phyloP scores from a whole-genome alignment of 148 eudicot genomes.

The Cornus suecica region DNA sequence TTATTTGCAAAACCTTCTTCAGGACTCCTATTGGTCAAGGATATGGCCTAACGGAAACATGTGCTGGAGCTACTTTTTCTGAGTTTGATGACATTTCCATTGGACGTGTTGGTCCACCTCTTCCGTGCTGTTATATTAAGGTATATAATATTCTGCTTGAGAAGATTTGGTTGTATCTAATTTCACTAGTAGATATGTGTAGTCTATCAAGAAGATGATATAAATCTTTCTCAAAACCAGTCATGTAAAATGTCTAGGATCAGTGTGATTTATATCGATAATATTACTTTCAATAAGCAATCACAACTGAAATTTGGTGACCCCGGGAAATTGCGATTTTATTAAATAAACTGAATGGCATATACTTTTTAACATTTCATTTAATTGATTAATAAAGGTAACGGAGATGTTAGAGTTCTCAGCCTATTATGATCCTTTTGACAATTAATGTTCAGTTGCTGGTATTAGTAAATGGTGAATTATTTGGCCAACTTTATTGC shows the following conservation, averaged over 20 bases:
- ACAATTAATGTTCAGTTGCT: background rate
- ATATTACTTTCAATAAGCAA: background rate
- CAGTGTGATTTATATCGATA: background rate
- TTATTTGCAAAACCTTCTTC: constrained; percentile 19
- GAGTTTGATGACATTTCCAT: constrained; percentile 82
- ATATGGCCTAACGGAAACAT: constrained; percentile 95
- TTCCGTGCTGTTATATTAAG: constrained; percentile 90
- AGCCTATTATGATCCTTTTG: background rate
- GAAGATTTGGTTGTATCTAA: background rate
- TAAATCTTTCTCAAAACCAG: background rate
- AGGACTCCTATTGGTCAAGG: constrained; percentile 98
- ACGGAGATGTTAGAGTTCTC: background rate
- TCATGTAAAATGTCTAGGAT: background rate
- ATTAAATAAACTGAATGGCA: background rate
- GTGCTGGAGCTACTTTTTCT: constrained; percentile 91
- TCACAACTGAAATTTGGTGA: background rate
- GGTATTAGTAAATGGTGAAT: background rate
- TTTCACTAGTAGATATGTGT: background rate
- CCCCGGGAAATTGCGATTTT: background rate
- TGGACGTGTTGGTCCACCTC: constrained; percentile 99
- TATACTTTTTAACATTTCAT: background rate
- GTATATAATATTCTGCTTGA: constrained; percentile 33
- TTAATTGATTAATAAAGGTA: background rate
- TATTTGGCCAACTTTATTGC: background rate
- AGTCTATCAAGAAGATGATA: background rate